Base-by-base conservation (phyloP, 2,329 filamentous ascomycete species). In the Apiospora marii region DNA sequence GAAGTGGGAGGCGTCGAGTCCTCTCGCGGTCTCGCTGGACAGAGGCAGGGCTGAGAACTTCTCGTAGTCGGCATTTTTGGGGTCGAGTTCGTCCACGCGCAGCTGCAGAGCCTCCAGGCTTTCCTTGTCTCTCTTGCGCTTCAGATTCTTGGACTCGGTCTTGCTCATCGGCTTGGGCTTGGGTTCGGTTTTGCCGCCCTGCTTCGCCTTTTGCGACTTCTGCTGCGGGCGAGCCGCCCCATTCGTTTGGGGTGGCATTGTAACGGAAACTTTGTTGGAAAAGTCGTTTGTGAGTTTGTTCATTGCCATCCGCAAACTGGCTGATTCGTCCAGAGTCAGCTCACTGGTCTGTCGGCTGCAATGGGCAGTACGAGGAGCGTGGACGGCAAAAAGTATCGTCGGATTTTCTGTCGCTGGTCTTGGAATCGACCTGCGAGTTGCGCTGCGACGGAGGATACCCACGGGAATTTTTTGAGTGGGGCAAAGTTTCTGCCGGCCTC, bases 1-100 rank as follows among this genome's bases (percentile, higher is more conserved):
- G 85, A 96, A 99, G 82, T 98, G 95, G 16, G 94, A 95, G 53
- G 93, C 89, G 75, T 95, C 91, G 74, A 99, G 90, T 70, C 96
- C 96, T 27, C 89, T 88, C 46, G 90, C 86, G 2, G 96, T 98
- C 22, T 94, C 89, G 76, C 92, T 88, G 70, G 95, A 98, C 72
- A 99, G 88, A 22, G 96, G 96, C 0, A 99, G 88, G 72, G 98
- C 91, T 77, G 91, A 87, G 82, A 99, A 99, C 75, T 89, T 89
- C 75, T 91, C 92, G 77, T 88, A 86, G 22, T 89, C 83, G 75
- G 86, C 80, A 12, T 86, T 84, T 75, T 92, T 92, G 69, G 86
- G 83, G 74, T 94, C 92, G 74, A 86, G 83, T 72, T 85, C 83
- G 58, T 80, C 78, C 30, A 86, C 82, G 46, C 78, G 77, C 72